These are phyloP conservation scores for Leccinellum albellum DNA, from an alignment of 768 basidiomycete species.

Conservation along the genomic window DNA sequence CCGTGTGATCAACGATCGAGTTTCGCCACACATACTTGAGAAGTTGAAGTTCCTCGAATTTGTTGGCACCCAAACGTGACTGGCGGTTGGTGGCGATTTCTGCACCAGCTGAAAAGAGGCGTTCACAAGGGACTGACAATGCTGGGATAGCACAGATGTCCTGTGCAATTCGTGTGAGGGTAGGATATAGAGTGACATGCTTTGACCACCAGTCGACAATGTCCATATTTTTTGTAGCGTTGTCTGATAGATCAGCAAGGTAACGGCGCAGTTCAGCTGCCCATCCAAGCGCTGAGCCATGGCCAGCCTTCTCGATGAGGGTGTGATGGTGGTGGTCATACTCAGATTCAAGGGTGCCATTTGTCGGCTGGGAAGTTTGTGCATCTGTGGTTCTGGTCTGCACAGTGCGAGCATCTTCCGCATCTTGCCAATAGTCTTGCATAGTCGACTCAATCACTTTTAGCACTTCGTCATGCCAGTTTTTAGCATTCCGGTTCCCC, in stretches of 20 bases:
- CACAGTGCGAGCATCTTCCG: not conserved
- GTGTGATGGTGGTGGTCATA: not conserved
- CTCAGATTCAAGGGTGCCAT: not conserved
- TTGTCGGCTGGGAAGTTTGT: not conserved
- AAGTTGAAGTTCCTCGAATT: not conserved
- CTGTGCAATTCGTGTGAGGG: not conserved
- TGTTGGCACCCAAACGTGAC: not conserved
- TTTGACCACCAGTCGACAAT: not conserved
- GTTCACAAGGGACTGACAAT: not conserved
- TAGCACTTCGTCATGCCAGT: not conserved
- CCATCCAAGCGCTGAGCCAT: not conserved
- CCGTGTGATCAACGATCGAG: not conserved
- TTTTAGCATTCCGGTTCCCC: not conserved
- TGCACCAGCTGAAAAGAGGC: not conserved
- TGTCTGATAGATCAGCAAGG: not conserved
- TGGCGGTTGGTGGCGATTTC: not conserved
- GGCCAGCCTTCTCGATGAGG: not conserved
- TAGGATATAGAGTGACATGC: not conserved
- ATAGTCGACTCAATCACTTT: not conserved
- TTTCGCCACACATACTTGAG: not conserved
- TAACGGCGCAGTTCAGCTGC: not conserved
- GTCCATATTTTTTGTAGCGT: not conserved
- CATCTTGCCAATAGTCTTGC: not conserved
- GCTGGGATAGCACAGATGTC: not conserved
- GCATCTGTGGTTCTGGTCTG: not conserved